Evolutionary conservation across 331 rosid genomes (phyloP).

Genomic region (Rosa hybrid): DNA sequence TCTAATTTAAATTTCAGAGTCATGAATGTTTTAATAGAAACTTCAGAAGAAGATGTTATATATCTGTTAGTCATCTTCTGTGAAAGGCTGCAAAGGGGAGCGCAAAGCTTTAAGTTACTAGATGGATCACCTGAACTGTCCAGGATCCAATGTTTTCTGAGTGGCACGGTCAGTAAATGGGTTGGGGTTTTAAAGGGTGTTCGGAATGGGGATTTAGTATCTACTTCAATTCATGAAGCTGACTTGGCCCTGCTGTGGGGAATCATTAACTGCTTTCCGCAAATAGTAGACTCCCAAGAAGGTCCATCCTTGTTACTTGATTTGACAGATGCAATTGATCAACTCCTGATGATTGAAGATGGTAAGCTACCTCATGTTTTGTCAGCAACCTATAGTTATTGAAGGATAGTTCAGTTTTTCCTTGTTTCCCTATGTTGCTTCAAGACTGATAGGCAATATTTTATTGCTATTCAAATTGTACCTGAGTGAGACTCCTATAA

Average conservation of each 20-base stretch:
- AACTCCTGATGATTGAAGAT: conserved; percentile 41
- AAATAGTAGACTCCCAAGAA: conserved; percentile 40
- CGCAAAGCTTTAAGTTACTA: conserved; percentile 33
- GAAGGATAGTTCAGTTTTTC: conserved; percentile 6
- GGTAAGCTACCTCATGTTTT: conserved; percentile 42
- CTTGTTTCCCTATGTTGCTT: conserved; percentile 8
- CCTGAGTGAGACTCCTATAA: not conserved
- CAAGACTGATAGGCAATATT: not conserved
- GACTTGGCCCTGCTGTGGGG: conserved; percentile 76
- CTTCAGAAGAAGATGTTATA: conserved; percentile 59
- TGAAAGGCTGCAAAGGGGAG: conserved; percentile 45
- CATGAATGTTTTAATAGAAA: conserved; percentile 59
- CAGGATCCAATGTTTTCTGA: conserved; percentile 55
- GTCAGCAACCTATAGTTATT: conserved; percentile 11
- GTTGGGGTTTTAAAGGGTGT: conserved; percentile 39
- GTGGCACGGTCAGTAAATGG: conserved; percentile 42
- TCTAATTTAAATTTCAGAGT: conserved; percentile 51
- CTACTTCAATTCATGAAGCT: conserved; percentile 43
- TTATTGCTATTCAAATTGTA: not conserved
- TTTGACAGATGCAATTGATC: conserved; percentile 64
- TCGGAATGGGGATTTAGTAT: conserved; percentile 28
- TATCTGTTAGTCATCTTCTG: conserved; percentile 56
- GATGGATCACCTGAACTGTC: conserved; percentile 38
- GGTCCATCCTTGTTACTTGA: conserved; percentile 53
- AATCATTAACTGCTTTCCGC: conserved; percentile 63